Conservation (phyloP, 495 filamentous ascomycete species). For the Polyplosphaeria fusca region DNA sequence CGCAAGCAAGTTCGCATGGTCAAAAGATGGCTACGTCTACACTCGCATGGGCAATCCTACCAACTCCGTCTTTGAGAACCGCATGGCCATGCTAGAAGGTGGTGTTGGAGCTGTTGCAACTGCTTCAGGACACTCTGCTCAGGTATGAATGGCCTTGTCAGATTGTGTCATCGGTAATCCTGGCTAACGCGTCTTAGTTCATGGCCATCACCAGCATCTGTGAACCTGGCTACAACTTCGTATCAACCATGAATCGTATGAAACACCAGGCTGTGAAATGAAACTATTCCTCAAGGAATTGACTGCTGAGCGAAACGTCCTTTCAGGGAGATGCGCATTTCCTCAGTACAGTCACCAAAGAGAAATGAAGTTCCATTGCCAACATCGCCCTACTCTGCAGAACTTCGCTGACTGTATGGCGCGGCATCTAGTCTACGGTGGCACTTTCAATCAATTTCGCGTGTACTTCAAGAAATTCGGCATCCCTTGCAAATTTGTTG, state of each 20-base stretch:
- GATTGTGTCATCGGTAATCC: background rate
- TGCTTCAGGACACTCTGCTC: constrained; percentile 43
- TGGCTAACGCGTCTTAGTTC: constrained; percentile 34
- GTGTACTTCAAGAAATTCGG: constrained; percentile 46
- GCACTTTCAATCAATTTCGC: constrained; percentile 46
- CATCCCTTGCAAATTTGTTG: constrained; percentile 45
- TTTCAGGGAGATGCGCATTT: too few relatives aligned
- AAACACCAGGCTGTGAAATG: too few relatives aligned
- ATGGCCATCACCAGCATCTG: constrained; percentile 46
- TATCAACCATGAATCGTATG: constrained; percentile 45
- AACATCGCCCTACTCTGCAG: too few relatives aligned
- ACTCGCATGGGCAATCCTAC: constrained; percentile 48
- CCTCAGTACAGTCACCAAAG: too few relatives aligned
- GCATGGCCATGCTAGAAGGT: constrained; percentile 46
- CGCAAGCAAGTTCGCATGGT: constrained; percentile 46
- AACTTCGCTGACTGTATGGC: too few relatives aligned
- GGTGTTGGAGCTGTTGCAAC: constrained; percentile 46
- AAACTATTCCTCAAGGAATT: too few relatives aligned
- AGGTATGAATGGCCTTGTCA: background rate
- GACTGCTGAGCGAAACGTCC: too few relatives aligned
- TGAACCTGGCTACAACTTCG: constrained; percentile 45
- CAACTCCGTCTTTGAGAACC: constrained; percentile 44
- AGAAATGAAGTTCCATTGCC: too few relatives aligned
- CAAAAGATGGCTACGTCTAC: constrained; percentile 46
- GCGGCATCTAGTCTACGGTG: too few relatives aligned